A percentile compares a stretch with the other conserved stretches of the same genome.
These are phyloP conservation scores for Jamesozyma jinghongensis DNA, from an alignment of 805 yeast species.

Conservation along the genomic window DNA sequence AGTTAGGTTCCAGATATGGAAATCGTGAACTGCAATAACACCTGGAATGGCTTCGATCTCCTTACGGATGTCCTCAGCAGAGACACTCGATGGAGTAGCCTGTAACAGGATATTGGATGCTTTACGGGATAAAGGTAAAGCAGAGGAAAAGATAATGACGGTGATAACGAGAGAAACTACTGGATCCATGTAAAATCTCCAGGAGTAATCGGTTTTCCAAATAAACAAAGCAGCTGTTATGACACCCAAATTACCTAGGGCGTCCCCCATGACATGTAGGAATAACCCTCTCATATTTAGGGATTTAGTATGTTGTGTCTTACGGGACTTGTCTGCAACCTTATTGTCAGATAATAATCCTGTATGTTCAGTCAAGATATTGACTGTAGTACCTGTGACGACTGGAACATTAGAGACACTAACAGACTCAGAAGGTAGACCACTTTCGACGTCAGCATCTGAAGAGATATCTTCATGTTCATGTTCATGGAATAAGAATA, in stretches of 20 bases:
- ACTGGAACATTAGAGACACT: not conserved
- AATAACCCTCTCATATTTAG: conserved; percentile 96
- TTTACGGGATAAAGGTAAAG: conserved; percentile 78
- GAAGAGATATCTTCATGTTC: not conserved
- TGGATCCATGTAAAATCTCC: conserved; percentile 87
- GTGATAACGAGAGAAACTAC: conserved; percentile 78
- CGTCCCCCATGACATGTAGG: conserved; percentile 92
- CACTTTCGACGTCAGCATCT: not conserved
- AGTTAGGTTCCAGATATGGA: conserved; percentile 93
- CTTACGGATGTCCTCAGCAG: conserved; percentile 62
- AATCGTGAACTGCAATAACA: conserved; percentile 82
- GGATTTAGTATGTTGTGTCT: conserved; percentile 39
- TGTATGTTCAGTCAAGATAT: conserved; percentile 18
- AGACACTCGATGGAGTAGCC: conserved; percentile 81
- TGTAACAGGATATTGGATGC: conserved; percentile 83
- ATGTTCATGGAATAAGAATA: conserved; percentile 74
- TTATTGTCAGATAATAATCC: not conserved
- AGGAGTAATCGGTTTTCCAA: conserved; percentile 84
- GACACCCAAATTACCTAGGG: conserved; percentile 91
- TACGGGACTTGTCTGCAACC: not conserved
- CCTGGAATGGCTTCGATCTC: conserved; percentile 62
- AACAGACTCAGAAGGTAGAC: not conserved
- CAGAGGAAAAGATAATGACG: conserved; percentile 78
- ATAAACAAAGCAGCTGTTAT: conserved; percentile 81
- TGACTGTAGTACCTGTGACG: conserved; percentile 26